phyloP scores from a whole-genome alignment of 2,329 filamentous ascomycete genomes.

The Torrubiella hemipterigena region DNA sequence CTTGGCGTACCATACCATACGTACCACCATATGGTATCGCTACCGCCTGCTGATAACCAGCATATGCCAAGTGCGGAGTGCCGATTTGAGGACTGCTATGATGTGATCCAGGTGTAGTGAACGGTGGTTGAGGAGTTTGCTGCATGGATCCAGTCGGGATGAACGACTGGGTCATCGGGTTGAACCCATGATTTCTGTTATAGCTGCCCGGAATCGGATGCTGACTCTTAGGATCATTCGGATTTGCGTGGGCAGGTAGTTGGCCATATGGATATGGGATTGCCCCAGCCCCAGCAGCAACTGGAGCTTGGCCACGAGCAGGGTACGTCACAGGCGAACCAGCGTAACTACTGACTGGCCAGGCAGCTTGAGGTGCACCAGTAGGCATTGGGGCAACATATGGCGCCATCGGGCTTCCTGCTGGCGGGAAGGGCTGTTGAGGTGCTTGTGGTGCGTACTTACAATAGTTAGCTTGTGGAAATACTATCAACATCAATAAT shows the following conservation, averaged over 20 bases:
- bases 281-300: constrained; percentile 13
- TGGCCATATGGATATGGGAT: constrained; percentile 68
- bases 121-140: constrained; percentile 34
- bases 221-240: constrained; percentile 61
- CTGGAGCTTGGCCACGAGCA: constrained; percentile 10
- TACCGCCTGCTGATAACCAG: constrained; percentile 32
- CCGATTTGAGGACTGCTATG: constrained; percentile 42
- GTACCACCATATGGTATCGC: constrained; percentile 34
- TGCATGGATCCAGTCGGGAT: constrained; percentile 50
- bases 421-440: too few species aligned
- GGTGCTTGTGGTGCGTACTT: too few species aligned
- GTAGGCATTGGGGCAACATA: too few species aligned
- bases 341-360: too few species aligned
- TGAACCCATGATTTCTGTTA: constrained; percentile 70
- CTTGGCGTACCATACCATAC: constrained; percentile 45
- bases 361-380: too few species aligned
- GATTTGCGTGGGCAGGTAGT: constrained; percentile 56
- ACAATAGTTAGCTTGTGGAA: too few species aligned
- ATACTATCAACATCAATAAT: too few species aligned
- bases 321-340: not conserved
- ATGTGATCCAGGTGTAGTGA: constrained; percentile 34
- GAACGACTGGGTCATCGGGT: constrained; percentile 88
- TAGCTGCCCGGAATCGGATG: constrained; percentile 79
- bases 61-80: constrained; percentile 37
- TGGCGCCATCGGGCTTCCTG: too few species aligned